Evolutionary conservation across 495 filamentous ascomycete genomes (phyloP), one percentile per base, ranked within the genome.

Genomic region (Mycothermus thermophilus): DNA sequence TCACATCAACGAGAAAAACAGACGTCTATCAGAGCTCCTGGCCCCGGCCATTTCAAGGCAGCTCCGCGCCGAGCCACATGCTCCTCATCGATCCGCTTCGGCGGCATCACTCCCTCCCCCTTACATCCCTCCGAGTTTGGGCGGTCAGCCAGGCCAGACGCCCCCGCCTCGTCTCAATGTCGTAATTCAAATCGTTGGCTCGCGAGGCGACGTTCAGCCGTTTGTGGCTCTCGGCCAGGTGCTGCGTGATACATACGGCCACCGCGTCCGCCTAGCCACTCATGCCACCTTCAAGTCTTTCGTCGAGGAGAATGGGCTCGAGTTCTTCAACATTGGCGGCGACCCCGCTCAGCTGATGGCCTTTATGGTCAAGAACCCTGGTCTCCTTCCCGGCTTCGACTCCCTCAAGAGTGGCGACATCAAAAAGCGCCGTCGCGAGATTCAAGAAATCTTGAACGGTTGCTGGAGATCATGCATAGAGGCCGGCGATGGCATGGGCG

Each of bases 351-450:
- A 83, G 55, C 51, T 83, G 22, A 83, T 83, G 79, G 79, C 79
- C 3, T 83, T 80, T 45, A 83, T 83, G 79, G 79, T 83, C 24
- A 83, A 83, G 52, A 80, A 83, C 54, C 79, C 79, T 0, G 77
- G 78, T 0, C 55, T 83, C 50, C 72, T 83, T 27, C 79, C 79
- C 0, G 68, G 61, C 1, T 48, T 82, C 14, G 68, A 78, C 14
- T 71, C 75, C 0, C 55, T 83, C 13, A 76, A 71, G 42, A 66
- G 61, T 23, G 79, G 79, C 8, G 79, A 82, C 46, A 70, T 83
- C 42, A 65, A 62, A 9, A 57, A 59, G 27, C 56, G 74, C 18
- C 57, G 79, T 6, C 58, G 69, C 23, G 67, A 69, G 8, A 80
- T 83, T 59, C 67, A 66, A 15, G 60, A 73, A 40, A 76, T 78